Base-by-base conservation (phyloP, 352 stramenopile genomes). In the Globisporangium spiculum region DNA sequence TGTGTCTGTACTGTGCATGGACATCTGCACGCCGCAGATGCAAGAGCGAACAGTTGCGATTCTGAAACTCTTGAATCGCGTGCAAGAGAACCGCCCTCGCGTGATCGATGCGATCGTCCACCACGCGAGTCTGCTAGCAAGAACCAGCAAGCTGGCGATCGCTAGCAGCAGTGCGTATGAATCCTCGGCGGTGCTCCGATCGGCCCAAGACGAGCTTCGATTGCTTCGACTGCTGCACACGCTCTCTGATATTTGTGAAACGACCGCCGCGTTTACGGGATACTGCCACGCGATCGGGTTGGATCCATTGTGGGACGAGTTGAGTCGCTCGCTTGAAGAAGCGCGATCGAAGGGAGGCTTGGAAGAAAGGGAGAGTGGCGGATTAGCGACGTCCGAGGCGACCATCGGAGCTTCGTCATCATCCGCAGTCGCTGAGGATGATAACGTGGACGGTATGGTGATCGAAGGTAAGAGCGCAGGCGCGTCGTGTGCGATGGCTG, bases 161-260 rank as follows among this genome's bases (percentile, higher is more conserved):
- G n/a, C 26, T n/a, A 27, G 65, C 1, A 59, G 52, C 4, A 38
- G 41, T 5, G 44, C 53, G 41, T 92, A 89, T 57, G 87, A 92
- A 60, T 84, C 86, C 0, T 93, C 89, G 22, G 88, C 88, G 14
- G 89, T 96, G n/a, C 74, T 94, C 41, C 80, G 75, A 14, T 90
- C 79, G 1, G 83, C 84, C 12, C 90, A 93, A 61, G 79, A 97
- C 71, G 97, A 99, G 70, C 75, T 98, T 20, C 99, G 98, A 67
- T 75, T 99, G 44, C 81, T 99, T 22, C 90, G 97, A 20, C 81
- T 99, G 24, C 75, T 99, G 36, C 97, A 99, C 75, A 98, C 96
- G 36, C 77, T 99, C 16, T 96, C 89, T 4, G 89, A 96, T 68
- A 75, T 96, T 20, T 91, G 87, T 64, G 78, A 84, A 52, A 91